Conservation (phyloP, 2,329 filamentous ascomycete genomes). For the Stachybotrys echinatus region DNA sequence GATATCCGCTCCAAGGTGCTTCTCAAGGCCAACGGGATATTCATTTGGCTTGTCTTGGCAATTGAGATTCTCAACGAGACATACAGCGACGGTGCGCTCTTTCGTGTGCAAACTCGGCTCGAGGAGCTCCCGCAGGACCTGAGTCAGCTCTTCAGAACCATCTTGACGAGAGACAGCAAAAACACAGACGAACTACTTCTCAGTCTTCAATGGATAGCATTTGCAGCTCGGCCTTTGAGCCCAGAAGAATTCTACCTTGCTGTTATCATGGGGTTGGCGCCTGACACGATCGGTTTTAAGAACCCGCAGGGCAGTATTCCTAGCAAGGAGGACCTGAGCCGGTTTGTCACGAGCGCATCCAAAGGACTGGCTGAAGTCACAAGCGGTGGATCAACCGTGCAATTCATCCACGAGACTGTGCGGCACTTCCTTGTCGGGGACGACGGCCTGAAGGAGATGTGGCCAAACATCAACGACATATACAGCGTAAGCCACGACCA, state of each 20-base stretch:
- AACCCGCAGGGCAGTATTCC: not conserved
- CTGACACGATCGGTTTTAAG: conserved; percentile 11
- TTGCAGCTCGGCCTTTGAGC: conserved; percentile 34
- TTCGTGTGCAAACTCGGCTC: conserved; percentile 18
- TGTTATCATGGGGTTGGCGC: conserved; percentile 17
- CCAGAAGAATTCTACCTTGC: conserved; percentile 40
- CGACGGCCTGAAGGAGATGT: conserved; percentile 20
- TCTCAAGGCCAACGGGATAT: conserved; percentile 32
- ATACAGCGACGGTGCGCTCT: conserved; percentile 15
- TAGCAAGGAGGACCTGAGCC: not conserved
- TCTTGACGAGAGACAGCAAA: conserved; percentile 38
- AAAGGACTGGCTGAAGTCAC: conserved; percentile 42
- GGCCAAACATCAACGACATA: conserved; percentile 23
- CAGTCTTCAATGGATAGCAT: conserved; percentile 49
- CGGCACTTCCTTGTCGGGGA: conserved; percentile 38
- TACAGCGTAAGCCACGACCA: conserved; percentile 31
- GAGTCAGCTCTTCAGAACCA: conserved; percentile 41
- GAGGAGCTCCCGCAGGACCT: conserved; percentile 31
- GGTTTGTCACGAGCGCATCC: conserved; percentile 1
- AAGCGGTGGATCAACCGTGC: conserved; percentile 23
- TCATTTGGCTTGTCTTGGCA: conserved; percentile 37
- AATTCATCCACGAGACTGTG: conserved; percentile 51
- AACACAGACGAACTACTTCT: conserved; percentile 34
- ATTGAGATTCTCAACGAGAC: conserved; percentile 32
- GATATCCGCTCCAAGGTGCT: conserved; percentile 7